Conservation (phyloP, 1,139 yeast genomes). For the Hanseniaspora sp. region DNA sequence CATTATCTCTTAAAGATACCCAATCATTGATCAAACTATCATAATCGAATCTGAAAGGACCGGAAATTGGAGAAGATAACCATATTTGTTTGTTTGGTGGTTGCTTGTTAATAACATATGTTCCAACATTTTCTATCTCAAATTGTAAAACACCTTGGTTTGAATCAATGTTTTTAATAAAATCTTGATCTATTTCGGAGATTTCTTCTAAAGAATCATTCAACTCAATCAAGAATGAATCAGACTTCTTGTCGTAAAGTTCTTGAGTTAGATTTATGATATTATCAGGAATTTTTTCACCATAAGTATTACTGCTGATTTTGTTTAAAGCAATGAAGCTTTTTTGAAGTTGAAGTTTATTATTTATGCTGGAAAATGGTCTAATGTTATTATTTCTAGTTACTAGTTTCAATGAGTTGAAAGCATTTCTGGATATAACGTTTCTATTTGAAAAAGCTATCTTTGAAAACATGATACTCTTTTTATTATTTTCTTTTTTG, state of each 20-base stretch:
- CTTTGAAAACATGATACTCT: neutral
- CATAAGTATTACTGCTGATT: conserved; percentile 34
- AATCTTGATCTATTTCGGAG: conserved; percentile 45
- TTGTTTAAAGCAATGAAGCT: neutral
- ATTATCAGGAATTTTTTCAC: conserved; percentile 41
- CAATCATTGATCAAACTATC: conserved; percentile 39
- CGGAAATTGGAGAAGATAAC: conserved; percentile 86
- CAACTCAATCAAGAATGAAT: conserved; percentile 52
- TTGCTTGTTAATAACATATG: conserved; percentile 83
- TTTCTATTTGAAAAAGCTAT: neutral
- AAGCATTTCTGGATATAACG: neutral
- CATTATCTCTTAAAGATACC: conserved; percentile 51
- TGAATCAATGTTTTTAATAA: conserved; percentile 58
- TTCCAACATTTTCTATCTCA: conserved; percentile 54
- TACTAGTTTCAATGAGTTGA: neutral
- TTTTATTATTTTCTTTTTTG: neutral
- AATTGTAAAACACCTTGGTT: conserved; percentile 74
- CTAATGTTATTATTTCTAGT: neutral
- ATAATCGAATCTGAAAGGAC: conserved; percentile 67
- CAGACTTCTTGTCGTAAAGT: conserved; percentile 50
- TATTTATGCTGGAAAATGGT: neutral
- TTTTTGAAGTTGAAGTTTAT: neutral
- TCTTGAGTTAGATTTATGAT: conserved; percentile 38
- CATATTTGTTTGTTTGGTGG: conserved; percentile 91
- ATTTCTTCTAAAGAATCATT: conserved; percentile 54